phyloP scores from a whole-genome alignment of 768 basidiomycete genomes.

The Lactarius sp. region DNA sequence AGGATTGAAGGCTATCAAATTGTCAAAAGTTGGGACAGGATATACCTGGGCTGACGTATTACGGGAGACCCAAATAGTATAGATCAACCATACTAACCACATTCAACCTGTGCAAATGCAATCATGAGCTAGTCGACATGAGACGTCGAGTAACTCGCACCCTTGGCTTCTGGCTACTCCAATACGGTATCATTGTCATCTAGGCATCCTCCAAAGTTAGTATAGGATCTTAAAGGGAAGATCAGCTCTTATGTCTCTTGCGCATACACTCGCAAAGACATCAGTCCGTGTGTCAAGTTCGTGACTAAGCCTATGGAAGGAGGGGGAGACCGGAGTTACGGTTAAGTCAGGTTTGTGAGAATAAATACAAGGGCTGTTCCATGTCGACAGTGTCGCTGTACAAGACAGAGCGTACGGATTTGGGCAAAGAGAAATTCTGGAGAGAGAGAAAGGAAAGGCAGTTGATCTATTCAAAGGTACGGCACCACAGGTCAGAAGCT shows the following conservation, averaged over 20 bases:
- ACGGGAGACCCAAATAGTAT: not conserved
- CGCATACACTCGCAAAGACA: conserved; percentile 35
- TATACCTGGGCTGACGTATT: conserved; percentile 45
- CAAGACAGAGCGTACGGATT: too few species aligned
- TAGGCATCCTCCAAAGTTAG: conserved; percentile 52
- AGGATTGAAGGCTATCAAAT: conserved; percentile 49
- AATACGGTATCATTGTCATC: conserved; percentile 48
- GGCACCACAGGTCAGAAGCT: too few species aligned
- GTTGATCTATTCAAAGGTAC: too few species aligned
- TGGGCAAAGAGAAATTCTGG: too few species aligned
- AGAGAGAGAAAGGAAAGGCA: too few species aligned
- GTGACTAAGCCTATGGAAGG: too few species aligned
- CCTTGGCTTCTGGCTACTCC: conserved; percentile 57
- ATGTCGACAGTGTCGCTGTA: too few species aligned
- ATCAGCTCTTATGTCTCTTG: conserved; percentile 35
- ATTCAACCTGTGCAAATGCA: conserved; percentile 33
- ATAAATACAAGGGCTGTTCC: too few species aligned
- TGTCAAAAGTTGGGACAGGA: conserved; percentile 61
- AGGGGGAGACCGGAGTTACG: too few species aligned
- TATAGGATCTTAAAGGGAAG: conserved; percentile 73
- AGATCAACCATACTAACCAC: conserved; percentile 32
- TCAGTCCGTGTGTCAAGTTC: too few species aligned
- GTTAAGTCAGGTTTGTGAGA: too few species aligned
- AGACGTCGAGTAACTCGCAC: conserved; percentile 25
- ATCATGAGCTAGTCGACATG: conserved; percentile 2